Percentiles rank a stretch among this genome's conserved stretches.
Conservation (phyloP, 2,329 filamentous ascomycete species). For the Pyrenochaeta sp. region DNA sequence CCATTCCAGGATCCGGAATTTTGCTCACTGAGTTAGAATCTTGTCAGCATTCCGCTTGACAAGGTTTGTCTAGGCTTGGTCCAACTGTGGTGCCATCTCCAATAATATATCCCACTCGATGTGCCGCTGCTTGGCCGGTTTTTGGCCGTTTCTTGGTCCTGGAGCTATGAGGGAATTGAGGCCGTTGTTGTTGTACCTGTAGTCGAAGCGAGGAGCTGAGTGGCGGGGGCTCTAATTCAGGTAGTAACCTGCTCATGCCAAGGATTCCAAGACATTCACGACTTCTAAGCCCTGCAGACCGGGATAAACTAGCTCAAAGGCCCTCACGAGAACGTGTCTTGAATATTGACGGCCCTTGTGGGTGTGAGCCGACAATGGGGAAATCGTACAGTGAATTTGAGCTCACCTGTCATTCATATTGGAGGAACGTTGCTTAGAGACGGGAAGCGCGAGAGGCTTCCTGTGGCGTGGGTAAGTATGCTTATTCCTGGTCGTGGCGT, state of each 20-base stretch:
- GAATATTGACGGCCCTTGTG: neutral
- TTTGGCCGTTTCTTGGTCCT: neutral
- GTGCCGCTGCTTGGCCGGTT: neutral
- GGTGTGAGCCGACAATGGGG: neutral
- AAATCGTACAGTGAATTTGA: neutral
- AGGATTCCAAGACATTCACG: neutral
- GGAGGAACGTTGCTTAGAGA: neutral
- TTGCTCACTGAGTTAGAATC: neutral
- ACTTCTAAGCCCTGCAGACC: neutral
- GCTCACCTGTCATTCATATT: neutral
- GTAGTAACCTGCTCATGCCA: slow-evolving; percentile 1
- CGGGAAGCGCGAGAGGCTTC: neutral
- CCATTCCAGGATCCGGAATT: neutral
- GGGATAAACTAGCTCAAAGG: slow-evolving; percentile 7
- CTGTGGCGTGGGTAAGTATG: neutral
- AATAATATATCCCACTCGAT: neutral
- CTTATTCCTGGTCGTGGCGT: neutral
- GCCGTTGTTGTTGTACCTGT: neutral
- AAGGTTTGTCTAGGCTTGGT: neutral
- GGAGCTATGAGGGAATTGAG: neutral
- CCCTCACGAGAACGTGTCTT: neutral
- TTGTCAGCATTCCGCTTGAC: neutral
- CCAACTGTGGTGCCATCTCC: neutral
- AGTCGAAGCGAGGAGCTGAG: neutral
- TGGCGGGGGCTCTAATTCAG: neutral